These are phyloP conservation scores for Plectosphaerella cucumerina DNA, from an alignment of 2,329 filamentous ascomycete genomes.

Conservation along the genomic window DNA sequence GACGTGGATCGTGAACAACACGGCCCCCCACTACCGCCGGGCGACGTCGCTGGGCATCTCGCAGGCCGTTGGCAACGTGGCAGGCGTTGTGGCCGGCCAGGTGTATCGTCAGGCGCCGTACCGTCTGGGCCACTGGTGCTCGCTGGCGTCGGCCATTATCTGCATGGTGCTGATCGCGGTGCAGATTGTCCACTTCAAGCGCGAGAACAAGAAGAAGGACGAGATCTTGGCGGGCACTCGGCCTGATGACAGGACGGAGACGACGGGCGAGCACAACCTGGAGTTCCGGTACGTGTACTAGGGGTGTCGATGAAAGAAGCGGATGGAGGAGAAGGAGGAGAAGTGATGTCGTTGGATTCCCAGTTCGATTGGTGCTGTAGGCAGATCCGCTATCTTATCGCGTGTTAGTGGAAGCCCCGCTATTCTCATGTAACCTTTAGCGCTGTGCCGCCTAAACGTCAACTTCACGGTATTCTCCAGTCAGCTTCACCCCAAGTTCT, in stretches of 20 bases:
- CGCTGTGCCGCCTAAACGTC: no score
- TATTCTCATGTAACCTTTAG: no score
- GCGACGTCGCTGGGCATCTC: constrained; percentile 43
- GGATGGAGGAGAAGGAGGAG: no score
- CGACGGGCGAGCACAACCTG: constrained; percentile 8
- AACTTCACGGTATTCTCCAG: no score
- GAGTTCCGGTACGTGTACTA: constrained; percentile 12
- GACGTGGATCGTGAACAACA: constrained; percentile 41
- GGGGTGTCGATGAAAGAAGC: neutral
- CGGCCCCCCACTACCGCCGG: constrained; percentile 36
- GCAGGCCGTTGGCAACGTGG: constrained; percentile 44
- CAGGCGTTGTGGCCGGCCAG: constrained; percentile 27
- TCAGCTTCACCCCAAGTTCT: no score
- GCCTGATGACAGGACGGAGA: constrained; percentile 7
- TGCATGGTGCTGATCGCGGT: constrained; percentile 7
- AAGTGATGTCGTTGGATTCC: no score
- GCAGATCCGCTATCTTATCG: no score
- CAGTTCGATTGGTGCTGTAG: no score
- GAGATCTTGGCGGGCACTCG: constrained; percentile 4
- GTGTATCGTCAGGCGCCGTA: constrained; percentile 22
- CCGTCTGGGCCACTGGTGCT: constrained; percentile 19
- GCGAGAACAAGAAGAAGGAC: constrained; percentile 9
- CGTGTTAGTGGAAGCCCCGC: no score
- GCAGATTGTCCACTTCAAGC: constrained; percentile 7
- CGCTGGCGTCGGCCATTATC: constrained; percentile 8